Evolutionary conservation across 148 eudicot species (phyloP).

Genomic region (Camellia granthamiana): DNA sequence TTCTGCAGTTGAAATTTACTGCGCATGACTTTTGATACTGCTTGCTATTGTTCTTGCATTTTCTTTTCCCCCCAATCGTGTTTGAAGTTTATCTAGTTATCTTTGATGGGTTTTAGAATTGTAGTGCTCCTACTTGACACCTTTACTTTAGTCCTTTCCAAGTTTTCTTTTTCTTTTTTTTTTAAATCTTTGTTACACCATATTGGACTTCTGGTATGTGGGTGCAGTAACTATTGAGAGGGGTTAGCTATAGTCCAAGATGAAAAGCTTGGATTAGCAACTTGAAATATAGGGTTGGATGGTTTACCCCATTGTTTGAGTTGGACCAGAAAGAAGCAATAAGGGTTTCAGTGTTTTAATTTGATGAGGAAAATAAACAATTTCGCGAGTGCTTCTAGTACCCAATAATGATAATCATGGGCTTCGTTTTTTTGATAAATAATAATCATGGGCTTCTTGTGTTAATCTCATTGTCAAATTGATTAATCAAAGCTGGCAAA

Average conservation of each 20-base stretch:
- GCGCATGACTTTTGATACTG: too few relatives aligned
- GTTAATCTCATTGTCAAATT: constrained; percentile 3
- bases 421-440: neutral
- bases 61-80: neutral
- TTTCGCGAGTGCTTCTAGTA: neutral
- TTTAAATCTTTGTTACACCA: too few relatives aligned
- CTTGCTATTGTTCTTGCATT: neutral
- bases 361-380: constrained; percentile 4
- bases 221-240: neutral
- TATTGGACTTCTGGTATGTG: neutral
- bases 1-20: neutral
- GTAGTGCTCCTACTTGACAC: neutral
- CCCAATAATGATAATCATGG: neutral
- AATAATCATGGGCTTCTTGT: neutral
- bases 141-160: neutral
- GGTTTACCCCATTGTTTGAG: neutral
- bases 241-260: neutral
- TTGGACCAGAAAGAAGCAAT: neutral
- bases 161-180: too few relatives aligned
- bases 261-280: neutral
- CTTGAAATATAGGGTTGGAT: neutral
- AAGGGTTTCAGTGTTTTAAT: neutral
- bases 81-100: neutral
- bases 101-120: neutral
- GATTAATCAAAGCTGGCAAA: neutral